Evolutionary conservation across 78 protist species (phyloP).

Genomic region (Tieghemostelium lacteum): DNA sequence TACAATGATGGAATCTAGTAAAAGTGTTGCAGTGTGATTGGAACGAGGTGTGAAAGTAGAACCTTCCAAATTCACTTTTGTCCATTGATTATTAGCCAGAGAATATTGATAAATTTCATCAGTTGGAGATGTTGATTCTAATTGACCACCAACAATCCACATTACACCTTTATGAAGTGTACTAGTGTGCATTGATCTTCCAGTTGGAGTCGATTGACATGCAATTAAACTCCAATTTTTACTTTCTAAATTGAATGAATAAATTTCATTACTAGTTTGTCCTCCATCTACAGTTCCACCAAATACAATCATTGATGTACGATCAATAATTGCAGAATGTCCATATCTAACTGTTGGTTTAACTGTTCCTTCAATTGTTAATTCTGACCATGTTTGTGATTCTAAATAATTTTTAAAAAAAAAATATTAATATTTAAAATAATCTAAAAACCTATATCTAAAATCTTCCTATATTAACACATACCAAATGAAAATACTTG

Average conservation of each 20-base stretch:
- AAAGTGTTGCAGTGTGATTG: constrained; percentile 46
- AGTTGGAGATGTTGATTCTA: not conserved
- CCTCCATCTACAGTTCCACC: constrained; percentile 36
- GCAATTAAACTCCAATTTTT: constrained; percentile 24
- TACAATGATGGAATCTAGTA: constrained; percentile 54
- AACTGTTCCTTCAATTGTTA: constrained; percentile 36
- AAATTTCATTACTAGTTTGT: constrained; percentile 26
- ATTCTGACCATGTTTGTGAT: constrained; percentile 54
- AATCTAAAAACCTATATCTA: not conserved
- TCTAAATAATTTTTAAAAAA: not conserved
- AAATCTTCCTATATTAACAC: not conserved
- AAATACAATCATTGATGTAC: constrained; percentile 41
- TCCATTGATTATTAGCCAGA: constrained; percentile 40
- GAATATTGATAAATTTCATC: constrained; percentile 16
- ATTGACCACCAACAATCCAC: constrained; percentile 73
- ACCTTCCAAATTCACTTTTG: not conserved
- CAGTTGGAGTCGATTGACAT: constrained; percentile 20
- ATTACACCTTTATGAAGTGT: constrained; percentile 51
- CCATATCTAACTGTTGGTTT: constrained; percentile 67
- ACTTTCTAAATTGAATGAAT: constrained; percentile 51
- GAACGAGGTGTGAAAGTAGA: constrained; percentile 31
- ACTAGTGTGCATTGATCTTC: constrained; percentile 53
- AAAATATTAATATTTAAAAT: no score
- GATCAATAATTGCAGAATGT: constrained; percentile 62
- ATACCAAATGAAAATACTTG: constrained; percentile 44